Base-by-base conservation (phyloP, 768 basidiomycete genomes). In the Rhizopogon roseolus region DNA sequence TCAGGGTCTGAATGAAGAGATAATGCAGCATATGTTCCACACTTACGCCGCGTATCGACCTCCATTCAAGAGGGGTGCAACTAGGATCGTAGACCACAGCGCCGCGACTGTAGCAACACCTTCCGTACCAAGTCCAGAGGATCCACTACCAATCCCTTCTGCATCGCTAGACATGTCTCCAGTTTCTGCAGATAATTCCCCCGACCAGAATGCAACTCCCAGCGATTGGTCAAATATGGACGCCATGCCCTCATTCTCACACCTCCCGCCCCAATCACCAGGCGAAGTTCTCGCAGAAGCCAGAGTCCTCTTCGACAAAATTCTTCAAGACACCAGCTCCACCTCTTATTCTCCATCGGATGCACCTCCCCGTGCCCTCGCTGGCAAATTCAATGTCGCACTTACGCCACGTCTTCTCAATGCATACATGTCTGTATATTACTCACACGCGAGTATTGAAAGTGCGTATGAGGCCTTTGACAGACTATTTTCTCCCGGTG, bases 1-100 rank as follows among this genome's bases (percentile, higher is more conserved):
- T 57, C 62, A 28, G 65, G 39, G 42, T 37, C 64, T 81, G 19
- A 78, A 89, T 57, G 85, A 88, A 52, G 80, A 85, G 57, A 73
- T 88, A 41, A 85, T 97, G 85, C 78, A 79, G 62, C 88, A 90
- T 61, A 69, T 95, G 29, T 94, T 98, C 69, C 88, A 95, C 68
- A 77, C 91, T 0, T 97, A 98, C 70, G 84, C 91, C 0, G 73
- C 88, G 3, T 94, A 93, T 71, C 76, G 73, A 39, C 85, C 88
- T 2, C 84, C 88, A 0, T 86, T 93, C 67, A 73, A 66, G 45
- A 76, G 86, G 44, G 68, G 72, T 4, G 67, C 74, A 11, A 78
- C 85, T 7, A 71, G 73, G 52, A 43, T 82, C 9, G 66, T 77
- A 8, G 70, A 73, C 9, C 54, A 57, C 8, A 25, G 10, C 19